Percentiles rank a stretch among this genome's conserved stretches.
These are phyloP conservation scores for Curvularia hawaiiensis DNA, from an alignment of 2,329 filamentous ascomycete species.

Conservation along the genomic window DNA sequence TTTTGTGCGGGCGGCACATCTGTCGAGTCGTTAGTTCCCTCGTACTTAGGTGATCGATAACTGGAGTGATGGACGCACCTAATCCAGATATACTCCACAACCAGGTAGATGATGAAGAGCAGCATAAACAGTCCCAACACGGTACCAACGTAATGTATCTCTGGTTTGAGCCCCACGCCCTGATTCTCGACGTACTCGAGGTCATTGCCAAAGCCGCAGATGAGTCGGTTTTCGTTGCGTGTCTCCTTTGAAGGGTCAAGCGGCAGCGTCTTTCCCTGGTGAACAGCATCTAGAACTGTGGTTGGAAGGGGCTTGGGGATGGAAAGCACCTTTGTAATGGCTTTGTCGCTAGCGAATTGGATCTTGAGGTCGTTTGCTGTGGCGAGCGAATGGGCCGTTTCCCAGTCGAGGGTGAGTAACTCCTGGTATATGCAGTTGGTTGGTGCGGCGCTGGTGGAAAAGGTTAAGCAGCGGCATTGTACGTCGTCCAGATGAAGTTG, in stretches of 20 bases:
- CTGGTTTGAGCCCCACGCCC: slow-evolving; percentile 3
- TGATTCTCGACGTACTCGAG: slow-evolving; percentile 18
- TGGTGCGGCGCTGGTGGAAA: slow-evolving; percentile 26
- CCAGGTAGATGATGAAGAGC: slow-evolving; percentile 22
- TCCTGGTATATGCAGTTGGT: slow-evolving; percentile 29
- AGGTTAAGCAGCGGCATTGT: slow-evolving; percentile 34
- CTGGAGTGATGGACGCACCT: slow-evolving; percentile 17
- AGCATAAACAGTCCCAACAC: slow-evolving; percentile 27
- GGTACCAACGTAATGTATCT: slow-evolving; percentile 25
- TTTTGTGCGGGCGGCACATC: slow-evolving; percentile 16
- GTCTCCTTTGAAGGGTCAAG: slow-evolving; percentile 11
- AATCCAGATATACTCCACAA: slow-evolving; percentile 28
- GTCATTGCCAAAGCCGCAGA: slow-evolving; percentile 34
- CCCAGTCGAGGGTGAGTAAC: slow-evolving; percentile 31
- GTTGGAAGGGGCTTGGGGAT: slow-evolving; percentile 26
- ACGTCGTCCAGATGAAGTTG: slow-evolving; percentile 23
- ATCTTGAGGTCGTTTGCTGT: slow-evolving; percentile 29
- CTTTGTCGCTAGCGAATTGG: slow-evolving; percentile 29
- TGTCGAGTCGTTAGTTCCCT: neutral
- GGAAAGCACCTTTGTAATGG: slow-evolving; percentile 28
- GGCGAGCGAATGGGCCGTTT: slow-evolving; percentile 29
- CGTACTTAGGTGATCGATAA: no score
- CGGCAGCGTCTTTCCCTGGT: slow-evolving; percentile 16
- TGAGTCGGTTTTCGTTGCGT: slow-evolving; percentile 26
- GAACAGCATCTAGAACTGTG: slow-evolving; percentile 22